A percentile compares a stretch with the other conserved stretches of the same genome.
These are phyloP conservation scores for Neurospora sp. DNA, from an alignment of 495 filamentous ascomycete genomes.

Conservation along the genomic window DNA sequence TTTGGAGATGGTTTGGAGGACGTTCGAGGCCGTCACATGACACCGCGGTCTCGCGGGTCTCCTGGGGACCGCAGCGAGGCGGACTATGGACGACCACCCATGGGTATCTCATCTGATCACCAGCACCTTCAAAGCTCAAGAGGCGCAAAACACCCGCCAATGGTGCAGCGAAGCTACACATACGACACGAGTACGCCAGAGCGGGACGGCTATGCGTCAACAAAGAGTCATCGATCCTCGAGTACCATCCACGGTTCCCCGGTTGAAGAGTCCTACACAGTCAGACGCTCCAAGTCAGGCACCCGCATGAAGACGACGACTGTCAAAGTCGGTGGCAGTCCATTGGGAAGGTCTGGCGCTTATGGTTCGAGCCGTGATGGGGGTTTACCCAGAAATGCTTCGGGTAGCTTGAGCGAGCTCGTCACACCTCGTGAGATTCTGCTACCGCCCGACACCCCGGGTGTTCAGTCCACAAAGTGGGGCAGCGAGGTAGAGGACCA, in stretches of 20 bases:
- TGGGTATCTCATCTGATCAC: constrained; percentile 5
- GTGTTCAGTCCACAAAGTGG: constrained; percentile 17
- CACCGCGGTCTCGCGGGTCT: constrained; percentile 18
- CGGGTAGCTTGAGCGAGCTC: not conserved
- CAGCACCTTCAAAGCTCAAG: constrained; percentile 8
- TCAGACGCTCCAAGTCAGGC: constrained; percentile 18
- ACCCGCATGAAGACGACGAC: constrained; percentile 23
- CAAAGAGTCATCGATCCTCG: constrained; percentile 25
- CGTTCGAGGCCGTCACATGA: constrained; percentile 24
- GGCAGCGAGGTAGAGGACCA: constrained; percentile 13
- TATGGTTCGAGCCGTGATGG: not conserved
- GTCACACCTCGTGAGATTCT: constrained; percentile 31
- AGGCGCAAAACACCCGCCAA: constrained; percentile 16
- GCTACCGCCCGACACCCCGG: constrained; percentile 37
- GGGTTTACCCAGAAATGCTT: not conserved
- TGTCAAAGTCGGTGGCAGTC: constrained; percentile 13
- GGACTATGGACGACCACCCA: constrained; percentile 19
- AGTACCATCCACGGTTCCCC: constrained; percentile 21
- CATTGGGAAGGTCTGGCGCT: not conserved
- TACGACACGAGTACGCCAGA: constrained; percentile 19
- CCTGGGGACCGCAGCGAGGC: constrained; percentile 27
- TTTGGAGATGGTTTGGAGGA: constrained; percentile 21
- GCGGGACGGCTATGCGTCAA: constrained; percentile 29
- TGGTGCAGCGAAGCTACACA: constrained; percentile 22
- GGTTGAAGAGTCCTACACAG: constrained; percentile 13